Conservation (phyloP, 2,329 filamentous ascomycete genomes). For the Claviceps lovelessii region DNA sequence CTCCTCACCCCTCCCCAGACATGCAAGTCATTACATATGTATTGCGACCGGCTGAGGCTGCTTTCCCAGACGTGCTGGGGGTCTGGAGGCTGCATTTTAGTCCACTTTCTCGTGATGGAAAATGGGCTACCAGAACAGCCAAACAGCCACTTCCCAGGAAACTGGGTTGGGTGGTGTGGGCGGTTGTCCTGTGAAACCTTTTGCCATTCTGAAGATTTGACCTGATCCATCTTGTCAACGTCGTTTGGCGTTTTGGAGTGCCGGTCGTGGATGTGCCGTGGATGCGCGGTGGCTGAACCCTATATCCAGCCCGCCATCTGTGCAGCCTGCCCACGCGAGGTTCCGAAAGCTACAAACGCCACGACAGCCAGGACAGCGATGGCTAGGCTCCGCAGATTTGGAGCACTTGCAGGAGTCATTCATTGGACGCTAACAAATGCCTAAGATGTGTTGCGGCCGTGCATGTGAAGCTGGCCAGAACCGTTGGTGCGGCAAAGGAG, state of each 20-base stretch:
- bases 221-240: background rate
- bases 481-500: no score
- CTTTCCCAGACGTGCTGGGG: background rate
- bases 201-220: background rate
- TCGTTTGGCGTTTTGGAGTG: background rate
- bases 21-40: background rate
- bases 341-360: constrained; percentile 9
- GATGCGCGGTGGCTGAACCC: background rate
- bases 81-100: background rate
- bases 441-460: background rate
- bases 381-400: background rate
- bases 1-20: background rate
- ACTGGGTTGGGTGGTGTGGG: background rate
- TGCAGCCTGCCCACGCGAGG: constrained; percentile 9
- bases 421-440: background rate
- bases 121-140: background rate
- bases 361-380: constrained; percentile 1
- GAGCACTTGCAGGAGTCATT: background rate
- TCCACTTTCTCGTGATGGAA: background rate
- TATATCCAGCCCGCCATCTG: background rate
- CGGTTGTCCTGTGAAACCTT: background rate
- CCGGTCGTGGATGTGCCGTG: background rate
- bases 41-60: background rate
- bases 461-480: background rate
- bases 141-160: constrained; percentile 2